A percentile compares a stretch with the other conserved stretches of the same genome.
Conservation (phyloP, 352 stramenopile genomes). For the Phytophthora lateralis region DNA sequence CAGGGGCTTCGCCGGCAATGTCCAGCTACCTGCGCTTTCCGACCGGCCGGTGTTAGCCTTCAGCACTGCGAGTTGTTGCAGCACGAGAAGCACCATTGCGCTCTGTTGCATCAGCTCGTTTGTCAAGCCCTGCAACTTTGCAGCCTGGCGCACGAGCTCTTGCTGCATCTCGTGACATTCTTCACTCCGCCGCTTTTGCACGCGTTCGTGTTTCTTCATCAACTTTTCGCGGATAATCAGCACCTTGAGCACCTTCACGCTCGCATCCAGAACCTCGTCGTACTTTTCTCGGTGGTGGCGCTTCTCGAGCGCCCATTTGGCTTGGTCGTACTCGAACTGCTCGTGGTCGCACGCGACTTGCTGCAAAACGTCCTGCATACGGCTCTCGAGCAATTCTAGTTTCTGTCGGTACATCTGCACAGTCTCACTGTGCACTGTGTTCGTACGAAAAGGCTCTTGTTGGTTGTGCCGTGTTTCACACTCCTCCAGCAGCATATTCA, state of each 20-base stretch:
- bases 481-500: slow-evolving; percentile 60
- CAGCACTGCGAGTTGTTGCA: slow-evolving; percentile 47
- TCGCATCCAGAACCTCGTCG: slow-evolving; percentile 62
- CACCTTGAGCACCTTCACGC: slow-evolving; percentile 71
- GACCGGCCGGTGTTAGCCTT: slow-evolving; percentile 5
- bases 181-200: slow-evolving; percentile 17
- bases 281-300: slow-evolving; percentile 52
- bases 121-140: slow-evolving; percentile 24
- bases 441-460: background rate
- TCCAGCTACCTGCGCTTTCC: slow-evolving; percentile 14
- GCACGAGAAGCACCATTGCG: slow-evolving; percentile 51
- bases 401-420: slow-evolving; percentile 48
- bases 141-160: slow-evolving; percentile 12
- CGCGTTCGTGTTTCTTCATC: slow-evolving; percentile 57
- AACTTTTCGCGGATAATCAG: slow-evolving; percentile 70
- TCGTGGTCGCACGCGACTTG: slow-evolving; percentile 70
- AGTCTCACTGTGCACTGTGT: slow-evolving; percentile 6
- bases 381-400: slow-evolving; percentile 50
- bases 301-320: slow-evolving; percentile 63
- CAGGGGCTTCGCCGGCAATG: slow-evolving; percentile 50
- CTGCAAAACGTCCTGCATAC: slow-evolving; percentile 54
- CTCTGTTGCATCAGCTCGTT: slow-evolving; percentile 54
- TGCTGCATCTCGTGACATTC: slow-evolving; percentile 31
- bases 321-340: slow-evolving; percentile 66
- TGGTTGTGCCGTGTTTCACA: background rate